phyloP scores from a whole-genome alignment of 352 stramenopile genomes.

The Globisporangium splendens region DNA sequence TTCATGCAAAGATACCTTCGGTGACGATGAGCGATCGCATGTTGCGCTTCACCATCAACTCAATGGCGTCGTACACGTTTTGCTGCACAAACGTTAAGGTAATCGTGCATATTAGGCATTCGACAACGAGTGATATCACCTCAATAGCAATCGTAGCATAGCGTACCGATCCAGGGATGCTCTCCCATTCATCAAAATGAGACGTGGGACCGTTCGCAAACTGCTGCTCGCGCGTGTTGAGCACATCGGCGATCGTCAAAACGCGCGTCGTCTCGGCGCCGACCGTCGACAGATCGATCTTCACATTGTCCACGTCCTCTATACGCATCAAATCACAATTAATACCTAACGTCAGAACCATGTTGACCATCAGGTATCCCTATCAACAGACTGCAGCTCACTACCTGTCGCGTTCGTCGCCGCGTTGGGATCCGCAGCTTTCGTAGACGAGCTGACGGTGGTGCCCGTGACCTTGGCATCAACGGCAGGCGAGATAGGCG shows the following conservation, averaged over 20 bases:
- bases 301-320: conserved; percentile 26
- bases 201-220: conserved; percentile 25
- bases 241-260: conserved; percentile 70
- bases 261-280: conserved; percentile 63
- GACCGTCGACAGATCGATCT: conserved; percentile 47
- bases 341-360: too few species aligned
- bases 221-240: conserved; percentile 55
- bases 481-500: too few species aligned
- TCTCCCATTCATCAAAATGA: conserved; percentile 77
- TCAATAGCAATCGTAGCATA: neutral
- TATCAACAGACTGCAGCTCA: neutral
- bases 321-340: too few species aligned
- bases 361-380: too few species aligned
- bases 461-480: too few species aligned
- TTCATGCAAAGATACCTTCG: conserved; percentile 27
- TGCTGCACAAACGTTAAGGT: conserved; percentile 28
- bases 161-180: conserved; percentile 55
- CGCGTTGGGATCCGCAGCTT: neutral
- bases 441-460: neutral
- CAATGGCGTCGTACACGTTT: conserved; percentile 69
- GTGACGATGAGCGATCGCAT: conserved; percentile 82
- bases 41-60: conserved; percentile 77
- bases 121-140: too few species aligned
- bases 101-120: neutral
- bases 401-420: neutral